Base-by-base conservation (phyloP, 83 land plant genomes). In the Diphasiastrum complanatum region DNA sequence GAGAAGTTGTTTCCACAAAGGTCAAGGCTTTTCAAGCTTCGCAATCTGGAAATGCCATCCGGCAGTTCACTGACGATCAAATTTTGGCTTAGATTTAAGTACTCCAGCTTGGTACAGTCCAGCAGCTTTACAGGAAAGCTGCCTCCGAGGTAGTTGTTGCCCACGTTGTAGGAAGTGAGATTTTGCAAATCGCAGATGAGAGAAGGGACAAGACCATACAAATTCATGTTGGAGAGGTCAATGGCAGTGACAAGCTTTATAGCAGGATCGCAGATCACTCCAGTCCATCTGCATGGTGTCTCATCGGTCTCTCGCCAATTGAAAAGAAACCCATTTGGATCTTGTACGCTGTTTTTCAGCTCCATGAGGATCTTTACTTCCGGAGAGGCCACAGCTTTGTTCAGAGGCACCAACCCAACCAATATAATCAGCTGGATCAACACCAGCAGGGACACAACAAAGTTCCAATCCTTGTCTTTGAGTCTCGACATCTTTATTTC, bases 1-100 rank as follows among this genome's bases (percentile, higher is more conserved):
- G 89, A 64, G 68, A 85, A 81, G 60, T 85, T 85, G 53, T 85
- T 85, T 4, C 63, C 66, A 18, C 71, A 41, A 33, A 85, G 57
- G 47, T 85, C 85, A 43, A 85, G 65, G 57, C 73, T 45, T 16
- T 20, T 5, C 14, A 78, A 66, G 32, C 30, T 32, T 0, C 55
- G 46, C 2, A 81, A 60, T 23, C 59, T 50, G 14, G 73, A 47
- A 4, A 81, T 34, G 11, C 58, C 37, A 22, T 3, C 36, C 3
- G 85, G 82, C 3, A 84, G 61, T 0, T 40, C 25, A 11, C 83
- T 83, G 22, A 72, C 74, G 43, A 83, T 61, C 35, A 51, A 26
- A 30, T 83, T 83, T 55, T 64, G 46, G 12, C 78, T 65, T 26
- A 84, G 67, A 71, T 78, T 76, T 32, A 84, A 76, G 56, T 73